Base-by-base conservation (phyloP, 768 basidiomycete genomes). In the Kwoniella pini region DNA sequence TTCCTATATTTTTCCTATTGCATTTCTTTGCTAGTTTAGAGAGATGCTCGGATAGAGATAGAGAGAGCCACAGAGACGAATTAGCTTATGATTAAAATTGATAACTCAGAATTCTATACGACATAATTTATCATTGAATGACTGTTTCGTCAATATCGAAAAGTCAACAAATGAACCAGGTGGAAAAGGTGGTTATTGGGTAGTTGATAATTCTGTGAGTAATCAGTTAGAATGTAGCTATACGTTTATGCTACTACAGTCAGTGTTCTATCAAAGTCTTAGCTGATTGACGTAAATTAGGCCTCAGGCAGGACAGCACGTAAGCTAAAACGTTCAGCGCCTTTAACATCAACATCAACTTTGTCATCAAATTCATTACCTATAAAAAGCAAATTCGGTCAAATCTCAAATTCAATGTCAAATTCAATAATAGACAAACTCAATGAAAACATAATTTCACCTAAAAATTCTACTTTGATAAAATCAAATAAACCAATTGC, bases 121-220 rank as follows among this genome's bases (percentile, higher is more conserved):
- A 27, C 62, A 64, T 40, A 54, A 48, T 31, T 38, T 64, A 21
- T 58, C 57, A 10, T 21, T 52, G 17, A 51, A 54, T n/a, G 38
- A 56, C 17, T 64, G 62, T 38, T 64, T 64, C 28, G 30, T 53
- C 19, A 64, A 54, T 36, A 28, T 49, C 6, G 44, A 54, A 6
- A 38, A 52, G 46, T 17, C 50, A 4, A 42, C 31, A 15, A 36
- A 53, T 26, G 44, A 55, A 17, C 51, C 40, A 15, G 36, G 40
- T 19, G 57, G 56, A 4, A 64, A 64, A 50, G 62, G 62, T n/a
- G 45, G 48, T 17, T 64, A 53, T 22, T 64, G 62, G 62, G 50
- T 24, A 1, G 57, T 64, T 2, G 44, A 56, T 15, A 57, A 64
- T 39, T 30, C 43, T 17, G 62, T 64, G 40, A 31, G 57, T 36